Evolutionary conservation across 2,329 filamentous ascomycete genomes (phyloP).

Genomic region (Aspergillus sp.): DNA sequence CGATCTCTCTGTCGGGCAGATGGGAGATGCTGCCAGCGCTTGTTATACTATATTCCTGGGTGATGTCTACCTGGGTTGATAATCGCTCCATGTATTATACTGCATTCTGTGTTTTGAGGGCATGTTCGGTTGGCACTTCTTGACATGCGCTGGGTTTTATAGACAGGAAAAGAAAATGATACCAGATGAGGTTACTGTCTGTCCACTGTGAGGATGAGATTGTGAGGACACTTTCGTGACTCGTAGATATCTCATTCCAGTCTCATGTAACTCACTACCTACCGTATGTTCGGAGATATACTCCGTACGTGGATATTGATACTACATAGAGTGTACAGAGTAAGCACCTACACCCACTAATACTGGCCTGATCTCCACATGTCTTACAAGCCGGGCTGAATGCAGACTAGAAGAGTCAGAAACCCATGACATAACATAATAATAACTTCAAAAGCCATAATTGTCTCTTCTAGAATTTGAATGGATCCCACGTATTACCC

Average conservation of each 20-base stretch:
- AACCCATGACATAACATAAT: background rate
- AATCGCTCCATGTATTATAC: conserved; percentile 25
- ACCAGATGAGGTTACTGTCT: background rate
- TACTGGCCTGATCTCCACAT: too few relatives aligned
- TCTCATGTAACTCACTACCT: too few relatives aligned
- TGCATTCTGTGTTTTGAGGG: conserved; percentile 17
- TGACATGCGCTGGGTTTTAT: background rate
- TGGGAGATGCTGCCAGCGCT: conserved; percentile 3
- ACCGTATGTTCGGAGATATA: too few relatives aligned
- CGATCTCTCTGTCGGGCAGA: conserved; percentile 2
- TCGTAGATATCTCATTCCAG: too few relatives aligned
- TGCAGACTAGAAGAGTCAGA: background rate
- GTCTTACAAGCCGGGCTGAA: too few relatives aligned
- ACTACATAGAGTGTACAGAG: too few relatives aligned
- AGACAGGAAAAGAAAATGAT: background rate
- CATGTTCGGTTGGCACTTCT: background rate
- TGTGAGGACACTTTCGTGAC: too few relatives aligned
- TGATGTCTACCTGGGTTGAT: conserved; percentile 4
- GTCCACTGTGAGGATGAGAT: too few relatives aligned
- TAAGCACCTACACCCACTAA: too few relatives aligned
- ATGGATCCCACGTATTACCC: background rate
- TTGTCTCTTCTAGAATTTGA: background rate
- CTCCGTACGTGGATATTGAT: too few relatives aligned
- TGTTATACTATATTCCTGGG: conserved; percentile 10
- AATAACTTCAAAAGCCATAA: too few relatives aligned